Conservation (phyloP, 192 early-diverging fungal species). For the Fimicolochytrium jonesii region DNA sequence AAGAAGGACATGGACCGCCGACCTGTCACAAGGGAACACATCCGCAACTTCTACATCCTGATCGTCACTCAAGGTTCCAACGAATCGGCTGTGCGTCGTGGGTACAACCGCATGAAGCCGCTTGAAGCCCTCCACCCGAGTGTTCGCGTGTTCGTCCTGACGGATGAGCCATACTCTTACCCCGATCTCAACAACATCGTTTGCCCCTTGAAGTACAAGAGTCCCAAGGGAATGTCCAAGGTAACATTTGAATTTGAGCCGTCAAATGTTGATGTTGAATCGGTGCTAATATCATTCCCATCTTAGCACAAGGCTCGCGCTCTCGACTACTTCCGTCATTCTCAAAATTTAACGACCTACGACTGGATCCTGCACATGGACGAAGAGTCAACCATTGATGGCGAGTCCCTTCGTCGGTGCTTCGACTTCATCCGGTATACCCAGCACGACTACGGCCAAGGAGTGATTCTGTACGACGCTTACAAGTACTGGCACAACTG, state of each 20-base stretch:
- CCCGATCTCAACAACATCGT: conserved; percentile 45
- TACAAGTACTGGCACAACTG: conserved; percentile 47
- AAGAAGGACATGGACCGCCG: not conserved
- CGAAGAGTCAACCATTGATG: conserved; percentile 50
- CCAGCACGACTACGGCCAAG: conserved; percentile 42
- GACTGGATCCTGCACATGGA: conserved; percentile 53
- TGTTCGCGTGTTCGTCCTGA: conserved; percentile 47
- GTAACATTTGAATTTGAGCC: not conserved
- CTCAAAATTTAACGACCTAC: conserved; percentile 35
- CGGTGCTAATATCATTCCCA: no score
- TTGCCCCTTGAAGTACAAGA: conserved; percentile 36
- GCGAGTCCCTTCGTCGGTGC: conserved; percentile 34
- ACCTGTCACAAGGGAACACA: not conserved
- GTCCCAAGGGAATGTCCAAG: conserved; percentile 12
- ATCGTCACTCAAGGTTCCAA: conserved; percentile 25
- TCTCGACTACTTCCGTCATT: conserved; percentile 49
- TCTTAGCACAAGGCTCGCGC: conserved; percentile 50
- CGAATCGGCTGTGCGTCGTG: conserved; percentile 35
- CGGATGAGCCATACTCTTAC: conserved; percentile 50
- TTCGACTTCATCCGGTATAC: conserved; percentile 51
- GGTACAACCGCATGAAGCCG: conserved; percentile 42
- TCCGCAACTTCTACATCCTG: conserved; percentile 20
- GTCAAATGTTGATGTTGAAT: no score
- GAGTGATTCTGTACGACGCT: conserved; percentile 50
- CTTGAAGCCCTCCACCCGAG: conserved; percentile 40